These are phyloP conservation scores for Peronospora tabacina DNA, from an alignment of 352 stramenopile genomes.

Conservation along the genomic window DNA sequence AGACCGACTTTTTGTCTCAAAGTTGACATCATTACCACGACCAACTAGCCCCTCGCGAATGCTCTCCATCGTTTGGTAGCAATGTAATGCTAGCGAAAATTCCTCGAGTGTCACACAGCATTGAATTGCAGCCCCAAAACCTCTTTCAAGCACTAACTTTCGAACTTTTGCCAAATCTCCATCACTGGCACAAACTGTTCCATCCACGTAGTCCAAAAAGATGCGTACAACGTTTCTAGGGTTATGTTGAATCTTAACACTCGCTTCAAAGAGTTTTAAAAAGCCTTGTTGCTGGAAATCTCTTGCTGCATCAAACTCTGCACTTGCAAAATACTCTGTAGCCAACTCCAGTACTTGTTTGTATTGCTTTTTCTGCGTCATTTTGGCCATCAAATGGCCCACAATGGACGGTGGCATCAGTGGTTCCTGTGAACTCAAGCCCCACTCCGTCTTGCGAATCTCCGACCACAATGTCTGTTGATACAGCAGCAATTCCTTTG, in stretches of 20 bases:
- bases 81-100: constrained; percentile 43
- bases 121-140: constrained; percentile 66
- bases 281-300: constrained; percentile 60
- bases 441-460: constrained; percentile 3
- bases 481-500: constrained; percentile 45
- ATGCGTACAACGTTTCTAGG: constrained; percentile 25
- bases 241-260: constrained; percentile 10
- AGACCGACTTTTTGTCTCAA: constrained; percentile 15
- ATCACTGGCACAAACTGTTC: constrained; percentile 4
- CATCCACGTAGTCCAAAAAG: constrained; percentile 40
- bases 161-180: constrained; percentile 9
- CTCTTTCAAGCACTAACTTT: constrained; percentile 35
- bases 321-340: constrained; percentile 29
- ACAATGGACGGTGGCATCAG: constrained; percentile 42
- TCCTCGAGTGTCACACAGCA: constrained; percentile 39
- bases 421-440: constrained; percentile 5
- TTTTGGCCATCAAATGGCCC: constrained; percentile 41
- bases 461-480: constrained; percentile 28
- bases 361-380: constrained; percentile 31
- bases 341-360: constrained; percentile 32
- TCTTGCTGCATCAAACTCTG: constrained; percentile 22
- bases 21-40: constrained; percentile 5
- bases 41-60: constrained; percentile 7
- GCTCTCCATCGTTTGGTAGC: constrained; percentile 21
- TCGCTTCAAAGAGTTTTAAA: constrained; percentile 42